These are phyloP conservation scores for Colletotrichum costaricense DNA, from an alignment of 2,329 filamentous ascomycete genomes.

Conservation along the genomic window DNA sequence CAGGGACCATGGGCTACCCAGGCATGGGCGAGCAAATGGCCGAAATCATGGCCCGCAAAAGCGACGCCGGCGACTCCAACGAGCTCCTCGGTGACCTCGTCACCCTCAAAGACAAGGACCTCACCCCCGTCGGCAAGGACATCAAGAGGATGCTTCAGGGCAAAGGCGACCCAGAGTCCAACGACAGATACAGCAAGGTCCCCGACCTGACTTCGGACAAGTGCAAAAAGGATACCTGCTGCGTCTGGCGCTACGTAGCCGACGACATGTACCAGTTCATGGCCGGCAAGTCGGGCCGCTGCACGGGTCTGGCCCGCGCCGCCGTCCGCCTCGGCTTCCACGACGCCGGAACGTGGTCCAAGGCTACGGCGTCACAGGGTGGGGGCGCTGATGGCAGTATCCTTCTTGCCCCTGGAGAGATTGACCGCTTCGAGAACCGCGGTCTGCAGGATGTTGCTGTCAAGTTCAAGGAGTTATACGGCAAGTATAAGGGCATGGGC, in stretches of 20 bases:
- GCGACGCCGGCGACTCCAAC: conserved; percentile 25
- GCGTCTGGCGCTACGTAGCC: conserved; percentile 56
- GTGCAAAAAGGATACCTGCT: conserved; percentile 55
- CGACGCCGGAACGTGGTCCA: conserved; percentile 58
- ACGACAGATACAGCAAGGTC: conserved; percentile 37
- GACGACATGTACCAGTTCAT: conserved; percentile 52
- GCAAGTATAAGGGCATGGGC: conserved; percentile 47
- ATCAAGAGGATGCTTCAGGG: conserved; percentile 36
- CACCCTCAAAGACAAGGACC: conserved; percentile 31
- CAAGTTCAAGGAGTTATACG: conserved; percentile 51
- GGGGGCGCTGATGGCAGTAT: conserved; percentile 61
- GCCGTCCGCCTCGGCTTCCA: conserved; percentile 62
- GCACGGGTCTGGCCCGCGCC: conserved; percentile 55
- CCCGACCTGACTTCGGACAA: conserved; percentile 41
- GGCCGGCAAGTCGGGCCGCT: conserved; percentile 50
- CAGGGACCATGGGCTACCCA: conserved; percentile 34
- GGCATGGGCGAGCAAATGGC: conserved; percentile 34
- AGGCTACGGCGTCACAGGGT: conserved; percentile 41
- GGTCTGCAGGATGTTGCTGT: conserved; percentile 58
- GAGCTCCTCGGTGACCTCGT: conserved; percentile 39
- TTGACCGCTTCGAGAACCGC: conserved; percentile 54
- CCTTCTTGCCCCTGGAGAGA: conserved; percentile 51
- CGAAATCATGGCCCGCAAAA: conserved; percentile 36
- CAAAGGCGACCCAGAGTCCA: conserved; percentile 36
- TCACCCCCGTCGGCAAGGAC: conserved; percentile 36